Conservation (phyloP, 2,329 filamentous ascomycete genomes). For the Coniella vitis region DNA sequence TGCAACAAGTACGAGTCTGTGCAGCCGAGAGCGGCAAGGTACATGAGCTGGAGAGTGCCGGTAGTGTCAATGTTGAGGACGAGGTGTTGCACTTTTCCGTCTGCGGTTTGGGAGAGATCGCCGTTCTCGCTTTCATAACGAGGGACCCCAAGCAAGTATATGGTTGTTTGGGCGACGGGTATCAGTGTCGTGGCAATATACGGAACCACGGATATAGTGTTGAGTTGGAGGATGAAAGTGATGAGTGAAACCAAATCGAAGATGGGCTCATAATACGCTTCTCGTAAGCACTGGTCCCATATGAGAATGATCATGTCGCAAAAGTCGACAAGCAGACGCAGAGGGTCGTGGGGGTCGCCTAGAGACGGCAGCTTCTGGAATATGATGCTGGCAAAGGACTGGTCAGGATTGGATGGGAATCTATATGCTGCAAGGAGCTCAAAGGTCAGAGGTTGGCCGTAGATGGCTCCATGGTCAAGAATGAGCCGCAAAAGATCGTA, state of each 20-base stretch:
- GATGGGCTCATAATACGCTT: constrained; percentile 57
- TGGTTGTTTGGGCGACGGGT: constrained; percentile 50
- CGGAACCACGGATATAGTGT: constrained; percentile 52
- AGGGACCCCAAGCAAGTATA: constrained; percentile 51
- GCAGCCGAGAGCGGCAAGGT: constrained; percentile 56
- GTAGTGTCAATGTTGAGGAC: constrained; percentile 53
- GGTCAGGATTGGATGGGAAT: constrained; percentile 56
- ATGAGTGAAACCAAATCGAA: constrained; percentile 59
- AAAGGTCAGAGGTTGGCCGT: constrained; percentile 54
- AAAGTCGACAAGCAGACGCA: constrained; percentile 56
- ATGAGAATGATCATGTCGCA: constrained; percentile 56
- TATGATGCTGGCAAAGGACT: constrained; percentile 60
- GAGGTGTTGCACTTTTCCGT: constrained; percentile 36
- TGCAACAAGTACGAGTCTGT: constrained; percentile 14
- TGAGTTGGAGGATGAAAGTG: constrained; percentile 54
- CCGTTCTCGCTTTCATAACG: constrained; percentile 45
- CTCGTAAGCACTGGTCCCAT: constrained; percentile 61
- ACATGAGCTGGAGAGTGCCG: constrained; percentile 59
- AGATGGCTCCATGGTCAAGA: constrained; percentile 52
- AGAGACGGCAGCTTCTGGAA: constrained; percentile 59
- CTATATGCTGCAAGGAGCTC: constrained; percentile 59
- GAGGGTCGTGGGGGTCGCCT: constrained; percentile 40
- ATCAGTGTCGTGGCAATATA: constrained; percentile 52
- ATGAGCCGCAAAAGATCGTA: constrained; percentile 46
- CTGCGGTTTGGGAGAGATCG: constrained; percentile 37